These are phyloP conservation scores for Lumnitzera racemosa DNA, from an alignment of 345 rosid species.

Conservation along the genomic window DNA sequence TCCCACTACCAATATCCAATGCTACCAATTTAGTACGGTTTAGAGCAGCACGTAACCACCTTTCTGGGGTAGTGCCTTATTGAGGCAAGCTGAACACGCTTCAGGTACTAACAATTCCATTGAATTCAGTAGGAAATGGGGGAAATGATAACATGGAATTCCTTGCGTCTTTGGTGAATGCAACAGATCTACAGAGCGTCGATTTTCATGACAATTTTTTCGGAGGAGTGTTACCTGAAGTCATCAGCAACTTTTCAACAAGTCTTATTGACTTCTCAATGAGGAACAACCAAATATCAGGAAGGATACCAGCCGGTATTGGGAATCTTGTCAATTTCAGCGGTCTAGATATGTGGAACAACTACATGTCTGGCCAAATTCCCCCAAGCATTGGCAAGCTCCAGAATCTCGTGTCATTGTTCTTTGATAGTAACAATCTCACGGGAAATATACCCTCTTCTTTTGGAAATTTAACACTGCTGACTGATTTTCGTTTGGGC, in stretches of 20 bases:
- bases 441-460: constrained; percentile 14
- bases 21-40: background rate
- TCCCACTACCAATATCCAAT: background rate
- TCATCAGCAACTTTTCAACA: background rate
- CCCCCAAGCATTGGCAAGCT: constrained; percentile 12
- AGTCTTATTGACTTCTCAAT: background rate
- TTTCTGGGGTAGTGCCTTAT: background rate
- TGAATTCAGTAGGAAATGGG: background rate
- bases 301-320: constrained; percentile 12
- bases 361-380: constrained; percentile 10
- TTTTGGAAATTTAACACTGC: constrained; percentile 10
- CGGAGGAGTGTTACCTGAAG: background rate
- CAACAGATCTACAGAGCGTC: background rate
- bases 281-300: background rate
- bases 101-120: background rate
- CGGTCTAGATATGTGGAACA: background rate
- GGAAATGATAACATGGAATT: constrained; percentile 2
- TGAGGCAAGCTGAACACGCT: background rate
- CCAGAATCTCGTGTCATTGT: background rate
- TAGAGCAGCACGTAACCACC: background rate
- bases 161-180: background rate
- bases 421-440: constrained; percentile 2
- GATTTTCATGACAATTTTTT: fast-evolving
- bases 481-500: background rate
- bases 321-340: constrained; percentile 17